phyloP scores from a whole-genome alignment of 768 basidiomycete species.

The Boletus edulis region DNA sequence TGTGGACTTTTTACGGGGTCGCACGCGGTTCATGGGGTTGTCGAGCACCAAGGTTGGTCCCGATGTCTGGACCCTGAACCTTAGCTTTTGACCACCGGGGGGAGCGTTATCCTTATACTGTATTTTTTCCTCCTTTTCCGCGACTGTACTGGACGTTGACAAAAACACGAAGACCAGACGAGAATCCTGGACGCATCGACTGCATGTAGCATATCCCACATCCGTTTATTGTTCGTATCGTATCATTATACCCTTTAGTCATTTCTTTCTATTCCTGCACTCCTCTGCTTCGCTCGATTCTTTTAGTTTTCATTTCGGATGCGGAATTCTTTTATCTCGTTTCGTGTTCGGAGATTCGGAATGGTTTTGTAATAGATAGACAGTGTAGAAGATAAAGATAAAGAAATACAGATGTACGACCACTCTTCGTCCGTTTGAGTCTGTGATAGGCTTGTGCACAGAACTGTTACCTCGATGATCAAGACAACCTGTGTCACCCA shows the following conservation, averaged over 20 bases:
- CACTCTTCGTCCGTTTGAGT: background rate
- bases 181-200: constrained; percentile 9
- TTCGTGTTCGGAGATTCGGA: background rate
- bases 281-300: background rate
- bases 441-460: background rate
- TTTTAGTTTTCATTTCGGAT: background rate
- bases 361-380: constrained; percentile 18
- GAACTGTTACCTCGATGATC: constrained; percentile 5
- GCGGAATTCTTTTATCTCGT: background rate
- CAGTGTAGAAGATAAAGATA: constrained; percentile 15
- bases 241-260: constrained; percentile 25
- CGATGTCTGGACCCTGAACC: constrained; percentile 36
- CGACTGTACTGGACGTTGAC: constrained; percentile 9
- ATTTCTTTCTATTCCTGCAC: no score
- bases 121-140: constrained; percentile 10
- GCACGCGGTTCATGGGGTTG: constrained; percentile 46
- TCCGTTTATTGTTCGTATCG: constrained; percentile 17
- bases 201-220: constrained; percentile 22
- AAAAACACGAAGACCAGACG: constrained; percentile 19
- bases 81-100: constrained; percentile 16
- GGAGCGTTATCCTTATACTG: constrained; percentile 24
- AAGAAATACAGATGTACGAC: constrained; percentile 7
- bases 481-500: background rate
- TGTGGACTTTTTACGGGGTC: constrained; percentile 51
- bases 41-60: constrained; percentile 35